Base-by-base conservation (phyloP, 768 basidiomycete species). In the Amanita molliuscula region DNA sequence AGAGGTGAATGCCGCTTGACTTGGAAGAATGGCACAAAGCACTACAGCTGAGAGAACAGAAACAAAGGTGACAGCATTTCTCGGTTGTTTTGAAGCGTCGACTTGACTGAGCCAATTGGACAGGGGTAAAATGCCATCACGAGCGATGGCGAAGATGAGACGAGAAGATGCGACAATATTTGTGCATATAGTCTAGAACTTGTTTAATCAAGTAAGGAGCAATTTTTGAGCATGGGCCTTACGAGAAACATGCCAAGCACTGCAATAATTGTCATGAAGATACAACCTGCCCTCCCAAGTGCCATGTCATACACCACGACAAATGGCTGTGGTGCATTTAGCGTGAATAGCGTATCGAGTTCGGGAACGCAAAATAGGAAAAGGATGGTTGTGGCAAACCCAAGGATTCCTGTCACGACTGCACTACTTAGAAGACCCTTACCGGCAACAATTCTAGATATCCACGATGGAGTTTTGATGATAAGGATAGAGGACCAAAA, bases 241-340 rank as follows among this genome's bases (percentile, higher is more conserved):
- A 90, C 88, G 67, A 95, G 68, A 49, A 93, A 82, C 20, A 95
- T 74, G n/a, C 93, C 92, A 25, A 94, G 50, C 31, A 79, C 76
- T 2, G 93, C 90, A 44, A 96, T 74, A 42, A 81, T 65, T 5
- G 89, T 92, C 92, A 95, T 93, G 61, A 96, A 84, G 34, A 88
- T 72, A 56, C 87, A 84, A 0, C 79, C 81, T 10, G 79, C 81
- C 59, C 76, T 82, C 6, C 92, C 92, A 3, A 95, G 66, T 0
- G 93, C 89, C 48, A 90, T 65, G 0, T 82, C 82, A 61, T 93
- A 95, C 13, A 96, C 73, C 56, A 83, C 85, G 10, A 94, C 91
- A 55, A 94, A 96, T 0, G 93, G 92, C 59, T 96, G 91, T 0
- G 92, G 92, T 0, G 91, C 88, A 28, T 78, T 67, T n/a, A 94